Evolutionary conservation across 2,329 filamentous ascomycete species (phyloP), one percentile per base, ranked within the genome.

Genomic region (Tolypocladium sp.): DNA sequence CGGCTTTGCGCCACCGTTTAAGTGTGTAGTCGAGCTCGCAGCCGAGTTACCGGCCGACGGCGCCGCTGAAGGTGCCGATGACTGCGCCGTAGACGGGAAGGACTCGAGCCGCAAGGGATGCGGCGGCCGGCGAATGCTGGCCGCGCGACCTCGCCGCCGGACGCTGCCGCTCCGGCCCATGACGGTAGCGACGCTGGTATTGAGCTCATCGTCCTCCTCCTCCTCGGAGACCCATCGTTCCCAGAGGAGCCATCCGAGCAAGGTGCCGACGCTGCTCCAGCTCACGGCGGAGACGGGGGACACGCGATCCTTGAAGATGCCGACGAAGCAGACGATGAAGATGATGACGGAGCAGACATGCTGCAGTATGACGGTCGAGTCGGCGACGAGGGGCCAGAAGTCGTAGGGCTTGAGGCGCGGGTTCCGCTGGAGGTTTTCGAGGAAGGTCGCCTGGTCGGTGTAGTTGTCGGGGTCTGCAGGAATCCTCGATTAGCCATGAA

Each of bases 351-450:
- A 95, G 72, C 91, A 96, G 55, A 97, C 89, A 73, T 99, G 94
- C 73, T 99, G 94, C 22, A 97, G 90, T 65, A 99, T 97, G 60
- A 97, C 91, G 3, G 93, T 97, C 17, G 91, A 93, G 72, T 97
- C 93, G 59, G 91, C 90, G 56, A 97, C 92, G 40, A 99, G 81
- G 10, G 92, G 91, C 93, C 94, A 99, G 74, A 99, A 99, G 69
- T 97, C 92, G 73, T 99, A 99, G 0, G 93, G 93, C 65, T 94
- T 89, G 57, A 97, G 83, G 46, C 92, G 87, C 5, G 93, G 93
- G 72, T 99, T 99, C 55, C 92, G 86, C 73, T 99, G 93, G 22
- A 99, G 84, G 67, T 96, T 92, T 70, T 97, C 93, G 65, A 99
- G 87, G 68, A 99, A 99, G 1, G 94, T 97, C 61, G 91, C 90